These are phyloP conservation scores for Platanthera zijinensis DNA, from an alignment of 106 monocot species.

Conservation along the genomic window DNA sequence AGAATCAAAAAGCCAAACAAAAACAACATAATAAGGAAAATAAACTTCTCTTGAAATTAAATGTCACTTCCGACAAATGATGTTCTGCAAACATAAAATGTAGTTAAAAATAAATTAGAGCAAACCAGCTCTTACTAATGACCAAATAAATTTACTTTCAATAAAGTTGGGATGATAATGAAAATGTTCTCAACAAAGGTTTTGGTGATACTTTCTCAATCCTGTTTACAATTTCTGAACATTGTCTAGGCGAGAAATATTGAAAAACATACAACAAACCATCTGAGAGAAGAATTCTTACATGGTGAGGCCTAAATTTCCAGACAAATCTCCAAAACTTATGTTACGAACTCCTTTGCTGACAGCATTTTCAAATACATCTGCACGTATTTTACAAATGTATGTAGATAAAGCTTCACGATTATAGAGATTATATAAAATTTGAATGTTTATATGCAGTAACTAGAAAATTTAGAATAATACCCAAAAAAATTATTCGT, in stretches of 20 bases:
- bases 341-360: constrained; percentile 83
- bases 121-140: not conserved
- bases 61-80: not conserved
- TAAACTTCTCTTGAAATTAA: too few species aligned
- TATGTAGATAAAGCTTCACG: not conserved
- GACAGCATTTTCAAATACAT: constrained; percentile 93
- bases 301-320: constrained; percentile 95
- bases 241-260: not conserved
- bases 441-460: not conserved
- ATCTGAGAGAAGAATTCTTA: constrained; percentile 23
- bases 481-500: not conserved
- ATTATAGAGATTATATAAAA: not conserved
- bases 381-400: constrained; percentile 30
- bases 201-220: not conserved
- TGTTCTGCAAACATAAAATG: not conserved
- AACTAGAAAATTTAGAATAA: not conserved
- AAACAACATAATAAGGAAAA: too few species aligned
- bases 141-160: not conserved
- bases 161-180: not conserved
- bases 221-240: not conserved
- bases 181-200: not conserved
- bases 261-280: not conserved
- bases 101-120: not conserved
- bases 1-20: too few species aligned
- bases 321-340: constrained; percentile 96